A percentile compares a stretch with the other conserved stretches of the same genome.
Evolutionary conservation across 768 basidiomycete species (phyloP).

Genomic region (Tephrocybe rancida): DNA sequence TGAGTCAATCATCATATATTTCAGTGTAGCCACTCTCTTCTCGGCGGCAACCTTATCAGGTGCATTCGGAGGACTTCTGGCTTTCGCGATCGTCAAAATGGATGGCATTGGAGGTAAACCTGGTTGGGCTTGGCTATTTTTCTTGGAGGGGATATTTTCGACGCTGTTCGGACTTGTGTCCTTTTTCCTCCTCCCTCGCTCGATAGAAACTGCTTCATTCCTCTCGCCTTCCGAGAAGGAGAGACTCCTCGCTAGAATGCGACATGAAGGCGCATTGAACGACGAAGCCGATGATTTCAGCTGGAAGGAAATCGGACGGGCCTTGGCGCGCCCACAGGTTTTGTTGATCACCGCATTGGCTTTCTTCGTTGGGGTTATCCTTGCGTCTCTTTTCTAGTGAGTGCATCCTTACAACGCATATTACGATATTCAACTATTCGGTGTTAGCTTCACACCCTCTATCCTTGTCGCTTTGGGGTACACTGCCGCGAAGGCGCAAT

Average conservation of each 20-base stretch:
- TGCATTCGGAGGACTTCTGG: conserved; percentile 62
- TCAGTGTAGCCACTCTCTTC: conserved; percentile 32
- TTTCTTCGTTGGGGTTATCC: conserved; percentile 33
- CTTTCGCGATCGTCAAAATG: conserved; percentile 52
- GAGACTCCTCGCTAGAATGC: conserved; percentile 41
- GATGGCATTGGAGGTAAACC: too few species aligned
- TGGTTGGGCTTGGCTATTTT: conserved; percentile 67
- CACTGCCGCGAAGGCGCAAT: conserved; percentile 43
- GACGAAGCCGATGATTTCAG: conserved; percentile 32
- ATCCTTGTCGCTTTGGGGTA: conserved; percentile 55
- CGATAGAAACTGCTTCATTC: conserved; percentile 37
- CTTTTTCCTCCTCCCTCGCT: conserved; percentile 43
- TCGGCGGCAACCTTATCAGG: conserved; percentile 41
- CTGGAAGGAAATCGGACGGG: conserved; percentile 37
- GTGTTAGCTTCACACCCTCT: conserved; percentile 49
- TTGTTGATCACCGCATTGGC: conserved; percentile 25
- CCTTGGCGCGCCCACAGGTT: conserved; percentile 27
- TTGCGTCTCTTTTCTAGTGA: conserved; percentile 20
- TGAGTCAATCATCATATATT: too few species aligned
- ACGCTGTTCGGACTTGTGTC: conserved; percentile 41
- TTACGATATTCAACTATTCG: too few species aligned
- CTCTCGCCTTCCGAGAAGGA: conserved; percentile 36
- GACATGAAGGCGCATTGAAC: conserved; percentile 25
- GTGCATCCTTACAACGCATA: not conserved
- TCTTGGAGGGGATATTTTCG: conserved; percentile 50